phyloP scores from a whole-genome alignment of 352 stramenopile species.

The Peronospora destructor region DNA sequence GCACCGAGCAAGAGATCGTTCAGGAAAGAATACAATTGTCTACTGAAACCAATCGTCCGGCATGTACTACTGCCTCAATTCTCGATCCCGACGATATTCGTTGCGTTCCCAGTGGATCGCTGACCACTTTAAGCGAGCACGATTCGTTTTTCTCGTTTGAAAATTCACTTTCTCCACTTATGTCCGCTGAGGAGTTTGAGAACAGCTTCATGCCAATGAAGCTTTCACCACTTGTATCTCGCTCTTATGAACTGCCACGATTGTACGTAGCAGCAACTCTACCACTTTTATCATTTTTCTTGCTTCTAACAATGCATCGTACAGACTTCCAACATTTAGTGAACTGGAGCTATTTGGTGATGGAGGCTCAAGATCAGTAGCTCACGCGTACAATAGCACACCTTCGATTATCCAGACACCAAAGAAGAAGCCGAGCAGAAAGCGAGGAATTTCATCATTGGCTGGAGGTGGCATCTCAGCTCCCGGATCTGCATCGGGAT shows the following conservation, averaged over 20 bases:
- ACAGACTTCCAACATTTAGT: constrained; percentile 59
- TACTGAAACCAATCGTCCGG: background rate
- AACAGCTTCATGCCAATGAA: constrained; percentile 50
- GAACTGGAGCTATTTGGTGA: constrained; percentile 25
- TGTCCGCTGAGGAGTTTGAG: constrained; percentile 51
- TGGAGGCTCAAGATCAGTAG: background rate
- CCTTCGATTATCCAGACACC: constrained; percentile 10
- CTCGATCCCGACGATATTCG: constrained; percentile 29
- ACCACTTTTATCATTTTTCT: background rate
- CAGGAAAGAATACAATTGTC: constrained; percentile 8
- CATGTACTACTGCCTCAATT: constrained; percentile 6
- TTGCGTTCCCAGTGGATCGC: constrained; percentile 34
- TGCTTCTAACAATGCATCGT: constrained; percentile 10
- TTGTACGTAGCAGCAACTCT: constrained; percentile 37
- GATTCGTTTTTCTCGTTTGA: constrained; percentile 80
- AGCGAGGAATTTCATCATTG: constrained; percentile 14
- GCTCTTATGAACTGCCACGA: constrained; percentile 50
- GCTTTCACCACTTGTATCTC: constrained; percentile 53
- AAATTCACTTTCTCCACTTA: constrained; percentile 65
- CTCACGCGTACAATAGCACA: background rate
- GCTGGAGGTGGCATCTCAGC: constrained; percentile 24
- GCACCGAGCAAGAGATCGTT: constrained; percentile 8
- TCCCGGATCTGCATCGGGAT: constrained; percentile 28
- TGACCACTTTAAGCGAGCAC: constrained; percentile 39
- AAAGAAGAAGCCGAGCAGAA: constrained; percentile 6